Evolutionary conservation across 306 rosid species (phyloP).

Genomic region (Pterocarpus macrocarpus): DNA sequence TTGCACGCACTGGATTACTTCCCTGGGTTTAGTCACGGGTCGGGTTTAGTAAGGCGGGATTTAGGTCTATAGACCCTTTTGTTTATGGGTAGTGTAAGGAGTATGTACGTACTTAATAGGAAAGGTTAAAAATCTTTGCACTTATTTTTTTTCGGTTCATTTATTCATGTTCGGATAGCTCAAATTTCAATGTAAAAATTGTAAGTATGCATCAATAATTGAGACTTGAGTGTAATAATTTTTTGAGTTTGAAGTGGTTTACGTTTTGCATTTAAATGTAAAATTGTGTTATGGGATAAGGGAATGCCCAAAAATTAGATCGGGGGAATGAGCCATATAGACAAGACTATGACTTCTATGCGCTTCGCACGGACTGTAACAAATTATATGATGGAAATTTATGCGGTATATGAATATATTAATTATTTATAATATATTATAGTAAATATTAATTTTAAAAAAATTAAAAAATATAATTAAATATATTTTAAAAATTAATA

Average conservation of each 20-base stretch:
- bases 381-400: too few species aligned
- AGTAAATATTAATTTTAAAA: too few species aligned
- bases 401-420: too few species aligned
- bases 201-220: slow-evolving; percentile 7
- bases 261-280: neutral
- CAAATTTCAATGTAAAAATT: neutral
- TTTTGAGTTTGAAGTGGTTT: neutral
- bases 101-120: neutral
- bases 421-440: too few species aligned
- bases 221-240: neutral
- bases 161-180: slow-evolving; percentile 7
- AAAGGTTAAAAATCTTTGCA: neutral
- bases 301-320: neutral
- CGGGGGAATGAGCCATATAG: slow-evolving; percentile 1
- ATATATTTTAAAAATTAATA: too few species aligned
- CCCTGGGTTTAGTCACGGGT: slow-evolving; percentile 30
- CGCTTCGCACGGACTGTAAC: too few species aligned
- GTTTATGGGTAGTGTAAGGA: neutral
- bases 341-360: too few species aligned
- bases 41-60: slow-evolving; percentile 29
- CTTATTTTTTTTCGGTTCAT: neutral
- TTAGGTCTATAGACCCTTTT: neutral
- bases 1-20: slow-evolving; percentile 36
- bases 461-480: too few species aligned
- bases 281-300: neutral